These are phyloP conservation scores for Scheffersomyces lignosus DNA, from an alignment of 805 yeast species.

Conservation along the genomic window DNA sequence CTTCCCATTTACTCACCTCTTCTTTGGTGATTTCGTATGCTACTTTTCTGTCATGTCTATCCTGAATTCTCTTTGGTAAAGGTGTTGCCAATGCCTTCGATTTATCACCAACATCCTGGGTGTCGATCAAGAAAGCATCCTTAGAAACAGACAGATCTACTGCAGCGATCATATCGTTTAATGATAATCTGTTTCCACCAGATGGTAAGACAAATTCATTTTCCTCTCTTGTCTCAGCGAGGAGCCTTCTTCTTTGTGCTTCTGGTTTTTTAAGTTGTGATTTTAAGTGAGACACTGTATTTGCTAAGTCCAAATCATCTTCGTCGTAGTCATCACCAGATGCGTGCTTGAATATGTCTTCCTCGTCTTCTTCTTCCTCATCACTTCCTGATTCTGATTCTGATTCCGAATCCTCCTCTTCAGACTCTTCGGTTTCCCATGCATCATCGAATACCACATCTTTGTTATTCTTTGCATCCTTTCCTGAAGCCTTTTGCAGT, in stretches of 20 bases:
- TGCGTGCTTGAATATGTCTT: constrained; percentile 29
- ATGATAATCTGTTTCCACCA: constrained; percentile 53
- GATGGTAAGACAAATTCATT: constrained; percentile 71
- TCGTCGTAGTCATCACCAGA: constrained; percentile 36
- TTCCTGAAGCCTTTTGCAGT: constrained; percentile 8
- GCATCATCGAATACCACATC: constrained; percentile 29
- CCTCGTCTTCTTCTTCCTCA: constrained; percentile 28
- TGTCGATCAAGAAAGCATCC: constrained; percentile 51
- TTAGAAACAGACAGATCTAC: constrained; percentile 51
- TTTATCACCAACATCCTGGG: constrained; percentile 34
- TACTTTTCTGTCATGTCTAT: constrained; percentile 80
- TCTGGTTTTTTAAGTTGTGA: constrained; percentile 33
- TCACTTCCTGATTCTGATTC: constrained; percentile 24
- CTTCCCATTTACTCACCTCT: constrained; percentile 88
- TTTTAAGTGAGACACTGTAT: constrained; percentile 45
- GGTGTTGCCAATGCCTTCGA: constrained; percentile 69
- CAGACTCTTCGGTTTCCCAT: constrained; percentile 27
- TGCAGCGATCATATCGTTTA: constrained; percentile 75
- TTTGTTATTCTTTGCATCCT: constrained; percentile 14
- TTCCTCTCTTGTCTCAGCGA: constrained; percentile 59
- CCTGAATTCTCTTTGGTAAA: constrained; percentile 80
- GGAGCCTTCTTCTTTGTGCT: constrained; percentile 45
- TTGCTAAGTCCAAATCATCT: constrained; percentile 53
- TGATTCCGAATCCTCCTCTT: constrained; percentile 17
- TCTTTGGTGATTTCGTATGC: constrained; percentile 88